Evolutionary conservation across 2,329 filamentous ascomycete species (phyloP).

Genomic region (Aspergillus ochraceoroseus): DNA sequence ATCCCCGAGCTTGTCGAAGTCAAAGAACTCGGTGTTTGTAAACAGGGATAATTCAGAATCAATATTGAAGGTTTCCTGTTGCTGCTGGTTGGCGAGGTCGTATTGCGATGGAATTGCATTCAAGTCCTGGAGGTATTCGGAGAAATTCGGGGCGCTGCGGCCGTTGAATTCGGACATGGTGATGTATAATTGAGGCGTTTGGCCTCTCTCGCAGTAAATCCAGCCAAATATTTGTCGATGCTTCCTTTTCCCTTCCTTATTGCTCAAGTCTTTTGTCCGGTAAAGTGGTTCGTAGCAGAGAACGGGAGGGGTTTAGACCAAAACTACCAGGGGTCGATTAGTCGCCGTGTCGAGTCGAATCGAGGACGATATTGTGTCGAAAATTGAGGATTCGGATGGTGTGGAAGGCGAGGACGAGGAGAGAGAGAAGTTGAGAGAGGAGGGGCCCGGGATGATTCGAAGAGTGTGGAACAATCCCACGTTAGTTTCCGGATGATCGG

Average conservation of each 20-base stretch:
- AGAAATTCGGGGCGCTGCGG: constrained; percentile 78
- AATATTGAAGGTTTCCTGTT: constrained; percentile 58
- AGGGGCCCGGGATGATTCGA: too few relatives aligned
- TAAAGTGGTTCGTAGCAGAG: neutral
- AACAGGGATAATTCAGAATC: constrained; percentile 73
- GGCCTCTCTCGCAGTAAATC: constrained; percentile 9
- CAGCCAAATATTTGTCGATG: neutral
- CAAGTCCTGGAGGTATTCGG: constrained; percentile 80
- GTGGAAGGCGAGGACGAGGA: constrained; percentile 1
- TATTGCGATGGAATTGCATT: constrained; percentile 65
- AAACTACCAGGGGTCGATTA: constrained; percentile 1
- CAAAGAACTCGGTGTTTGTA: constrained; percentile 76
- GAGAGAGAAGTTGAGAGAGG: constrained; percentile 4
- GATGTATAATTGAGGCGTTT: constrained; percentile 13
- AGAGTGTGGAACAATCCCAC: constrained; percentile 10
- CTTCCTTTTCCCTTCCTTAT: neutral
- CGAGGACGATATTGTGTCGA: constrained; percentile 8
- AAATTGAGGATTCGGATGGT: neutral
- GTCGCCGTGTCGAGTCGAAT: too few relatives aligned
- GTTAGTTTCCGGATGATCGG: constrained; percentile 13
- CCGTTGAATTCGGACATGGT: constrained; percentile 69
- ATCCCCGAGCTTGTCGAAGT: constrained; percentile 56
- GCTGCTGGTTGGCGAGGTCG: constrained; percentile 57
- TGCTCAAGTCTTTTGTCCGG: too few relatives aligned
- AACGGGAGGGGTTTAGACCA: constrained; percentile 2